Conservation (phyloP, 176 grass and related monocot species). For the Coix lacrymajobi region DNA sequence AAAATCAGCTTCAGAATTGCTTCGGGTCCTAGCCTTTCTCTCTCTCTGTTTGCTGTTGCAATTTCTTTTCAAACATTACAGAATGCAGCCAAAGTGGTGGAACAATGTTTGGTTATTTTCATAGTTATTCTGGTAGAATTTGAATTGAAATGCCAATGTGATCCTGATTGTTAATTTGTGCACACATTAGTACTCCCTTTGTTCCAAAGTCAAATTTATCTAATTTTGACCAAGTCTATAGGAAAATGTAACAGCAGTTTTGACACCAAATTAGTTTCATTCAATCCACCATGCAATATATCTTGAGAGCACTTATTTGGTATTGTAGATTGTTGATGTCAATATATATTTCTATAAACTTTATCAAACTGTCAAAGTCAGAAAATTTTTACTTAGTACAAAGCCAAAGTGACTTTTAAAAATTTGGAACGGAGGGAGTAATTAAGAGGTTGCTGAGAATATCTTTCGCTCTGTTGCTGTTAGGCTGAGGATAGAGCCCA, state of each 20-base stretch:
- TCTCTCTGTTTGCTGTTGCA: conserved; percentile 9
- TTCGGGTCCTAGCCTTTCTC: conserved; percentile 52
- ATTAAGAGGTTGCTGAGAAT: conserved; percentile 2
- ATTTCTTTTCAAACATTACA: conserved; percentile 5
- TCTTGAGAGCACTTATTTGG: neutral
- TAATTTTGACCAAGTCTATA: neutral
- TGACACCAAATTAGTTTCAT: neutral
- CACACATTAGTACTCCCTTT: neutral
- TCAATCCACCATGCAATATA: neutral
- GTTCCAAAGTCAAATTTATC: neutral
- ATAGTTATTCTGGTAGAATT: conserved; percentile 6
- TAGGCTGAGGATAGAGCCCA: conserved; percentile 99
- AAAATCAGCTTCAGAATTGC: conserved; percentile 78
- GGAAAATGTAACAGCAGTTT: neutral
- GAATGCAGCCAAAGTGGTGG: neutral
- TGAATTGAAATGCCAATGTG: neutral
- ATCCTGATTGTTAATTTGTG: neutral
- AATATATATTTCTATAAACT: neutral
- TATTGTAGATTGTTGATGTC: neutral
- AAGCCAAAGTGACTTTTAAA: neutral
- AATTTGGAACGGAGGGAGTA: neutral
- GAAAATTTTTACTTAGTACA: neutral
- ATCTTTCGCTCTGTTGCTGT: conserved; percentile 13
- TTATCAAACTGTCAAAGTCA: neutral
- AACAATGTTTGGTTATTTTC: conserved; percentile 3